These are phyloP conservation scores for Pseudotsuga menziesii DNA, from an alignment of 75 land plant genomes.

Conservation along the genomic window DNA sequence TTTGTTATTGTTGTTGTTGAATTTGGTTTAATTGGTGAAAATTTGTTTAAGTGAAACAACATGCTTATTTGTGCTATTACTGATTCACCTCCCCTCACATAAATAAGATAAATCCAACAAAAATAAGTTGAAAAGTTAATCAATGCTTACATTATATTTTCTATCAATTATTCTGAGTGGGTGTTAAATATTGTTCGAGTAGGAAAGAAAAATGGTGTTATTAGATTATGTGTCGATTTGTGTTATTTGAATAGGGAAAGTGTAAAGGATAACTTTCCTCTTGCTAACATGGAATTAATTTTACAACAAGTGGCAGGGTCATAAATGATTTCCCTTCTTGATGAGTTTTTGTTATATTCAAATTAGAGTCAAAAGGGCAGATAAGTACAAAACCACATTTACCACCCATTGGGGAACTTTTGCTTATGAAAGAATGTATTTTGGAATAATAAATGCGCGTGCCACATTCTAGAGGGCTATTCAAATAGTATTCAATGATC, in stretches of 20 bases:
- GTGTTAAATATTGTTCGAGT: conserved; percentile 12
- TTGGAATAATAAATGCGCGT: conserved; percentile 25
- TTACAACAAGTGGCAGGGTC: neutral
- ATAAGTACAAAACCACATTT: conserved; percentile 20
- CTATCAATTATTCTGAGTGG: conserved; percentile 5
- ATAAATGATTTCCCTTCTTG: conserved; percentile 16
- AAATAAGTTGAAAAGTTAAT: too few species aligned
- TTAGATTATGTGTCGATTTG: conserved; percentile 18
- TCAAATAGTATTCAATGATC: conserved; percentile 12
- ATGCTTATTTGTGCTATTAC: too few species aligned
- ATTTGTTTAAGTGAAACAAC: too few species aligned
- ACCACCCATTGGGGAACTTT: conserved; percentile 16
- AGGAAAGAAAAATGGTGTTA: conserved; percentile 17
- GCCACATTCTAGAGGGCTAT: conserved; percentile 20
- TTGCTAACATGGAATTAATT: conserved; percentile 9
- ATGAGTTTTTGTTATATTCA: conserved; percentile 25
- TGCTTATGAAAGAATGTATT: conserved; percentile 16
- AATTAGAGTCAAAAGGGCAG: conserved; percentile 10
- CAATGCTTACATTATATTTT: too few species aligned
- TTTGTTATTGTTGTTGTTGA: too few species aligned
- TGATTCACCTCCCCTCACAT: too few species aligned
- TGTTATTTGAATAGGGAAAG: conserved; percentile 2
- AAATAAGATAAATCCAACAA: too few species aligned
- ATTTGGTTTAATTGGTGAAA: too few species aligned
- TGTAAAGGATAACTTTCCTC: conserved; percentile 18